phyloP scores from a whole-genome alignment of 495 filamentous ascomycete species.

The Xylaria longipes region DNA sequence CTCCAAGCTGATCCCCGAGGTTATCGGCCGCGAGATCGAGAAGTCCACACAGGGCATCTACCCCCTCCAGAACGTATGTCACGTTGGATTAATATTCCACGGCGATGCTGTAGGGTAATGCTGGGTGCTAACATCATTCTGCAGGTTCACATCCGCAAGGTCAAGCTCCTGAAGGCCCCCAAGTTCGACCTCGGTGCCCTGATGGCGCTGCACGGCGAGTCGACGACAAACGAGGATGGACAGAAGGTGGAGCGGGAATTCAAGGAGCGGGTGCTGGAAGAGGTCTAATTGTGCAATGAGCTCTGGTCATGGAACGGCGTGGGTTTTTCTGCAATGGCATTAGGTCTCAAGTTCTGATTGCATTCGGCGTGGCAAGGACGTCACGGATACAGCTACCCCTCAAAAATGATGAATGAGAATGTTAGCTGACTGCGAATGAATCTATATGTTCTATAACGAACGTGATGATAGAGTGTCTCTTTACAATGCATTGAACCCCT shows the following conservation, averaged over 20 bases:
- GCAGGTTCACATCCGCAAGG: constrained; percentile 99
- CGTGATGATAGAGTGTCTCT: constrained; percentile 13
- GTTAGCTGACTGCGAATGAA: constrained; percentile 36
- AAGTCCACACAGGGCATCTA: constrained; percentile 99
- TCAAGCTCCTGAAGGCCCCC: constrained; percentile 96
- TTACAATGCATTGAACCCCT: not conserved
- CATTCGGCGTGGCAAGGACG: constrained; percentile 63
- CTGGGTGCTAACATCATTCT: constrained; percentile 34
- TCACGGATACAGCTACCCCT: constrained; percentile 53
- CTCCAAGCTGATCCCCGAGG: constrained; percentile 97
- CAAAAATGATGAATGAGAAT: constrained; percentile 45
- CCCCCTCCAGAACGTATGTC: constrained; percentile 93
- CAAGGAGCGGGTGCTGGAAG: constrained; percentile 94
- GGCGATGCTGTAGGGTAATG: constrained; percentile 36
- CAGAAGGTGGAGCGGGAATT: constrained; percentile 99
- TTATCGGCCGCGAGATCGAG: constrained; percentile 99
- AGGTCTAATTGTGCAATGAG: constrained; percentile 70
- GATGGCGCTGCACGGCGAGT: constrained; percentile 95
- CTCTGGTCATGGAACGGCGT: constrained; percentile 53
- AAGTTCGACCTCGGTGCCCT: constrained; percentile 99
- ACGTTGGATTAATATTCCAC: not conserved
- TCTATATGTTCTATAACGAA: constrained; percentile 24
- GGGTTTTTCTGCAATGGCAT: constrained; percentile 58
- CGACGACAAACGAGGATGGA: constrained; percentile 91
- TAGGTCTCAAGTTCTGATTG: constrained; percentile 62